A percentile compares a stretch with the other conserved stretches of the same genome.
These are phyloP conservation scores for Penicillium robsamsonii DNA, from an alignment of 495 filamentous ascomycete genomes.

Conservation along the genomic window DNA sequence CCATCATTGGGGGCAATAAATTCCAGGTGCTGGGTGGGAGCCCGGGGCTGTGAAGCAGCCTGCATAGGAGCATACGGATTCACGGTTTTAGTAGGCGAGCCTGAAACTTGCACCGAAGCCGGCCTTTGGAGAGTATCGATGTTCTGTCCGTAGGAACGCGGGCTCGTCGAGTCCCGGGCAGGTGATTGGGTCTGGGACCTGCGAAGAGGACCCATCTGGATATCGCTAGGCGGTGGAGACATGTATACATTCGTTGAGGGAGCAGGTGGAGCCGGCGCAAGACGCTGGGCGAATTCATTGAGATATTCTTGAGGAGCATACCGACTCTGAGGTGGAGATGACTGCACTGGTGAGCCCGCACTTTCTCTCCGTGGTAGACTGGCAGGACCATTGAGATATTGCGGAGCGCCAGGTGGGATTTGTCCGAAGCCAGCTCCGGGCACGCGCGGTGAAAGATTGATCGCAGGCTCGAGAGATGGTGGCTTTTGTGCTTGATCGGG, in stretches of 20 bases:
- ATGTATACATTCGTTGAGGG: constrained; percentile 34
- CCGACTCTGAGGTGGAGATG: constrained; percentile 32
- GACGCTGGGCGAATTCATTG: constrained; percentile 54
- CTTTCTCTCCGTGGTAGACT: constrained; percentile 6
- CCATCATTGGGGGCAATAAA: constrained; percentile 73
- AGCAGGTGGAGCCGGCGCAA: constrained; percentile 42
- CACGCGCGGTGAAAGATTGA: constrained; percentile 22
- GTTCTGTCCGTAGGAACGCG: constrained; percentile 45
- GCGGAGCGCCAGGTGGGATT: constrained; percentile 15
- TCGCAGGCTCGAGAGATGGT: constrained; percentile 30
- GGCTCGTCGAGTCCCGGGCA: constrained; percentile 52
- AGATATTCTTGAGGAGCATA: constrained; percentile 47
- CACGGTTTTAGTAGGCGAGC: constrained; percentile 45
- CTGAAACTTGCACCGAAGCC: constrained; percentile 62
- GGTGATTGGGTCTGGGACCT: constrained; percentile 89
- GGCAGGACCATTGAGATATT: constrained; percentile 8
- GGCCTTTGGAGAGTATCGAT: constrained; percentile 62
- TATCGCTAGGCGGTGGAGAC: constrained; percentile 25
- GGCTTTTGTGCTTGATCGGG: constrained; percentile 27
- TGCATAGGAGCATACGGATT: constrained; percentile 38
- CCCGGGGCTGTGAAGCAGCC: constrained; percentile 28
- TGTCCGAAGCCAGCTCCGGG: constrained; percentile 22
- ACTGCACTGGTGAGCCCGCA: constrained; percentile 19
- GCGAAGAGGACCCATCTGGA: constrained; percentile 53
- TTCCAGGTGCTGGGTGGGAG: constrained; percentile 46